Base-by-base conservation (phyloP, 1,284 basidiomycete species). In the Boletus holoroseus region DNA sequence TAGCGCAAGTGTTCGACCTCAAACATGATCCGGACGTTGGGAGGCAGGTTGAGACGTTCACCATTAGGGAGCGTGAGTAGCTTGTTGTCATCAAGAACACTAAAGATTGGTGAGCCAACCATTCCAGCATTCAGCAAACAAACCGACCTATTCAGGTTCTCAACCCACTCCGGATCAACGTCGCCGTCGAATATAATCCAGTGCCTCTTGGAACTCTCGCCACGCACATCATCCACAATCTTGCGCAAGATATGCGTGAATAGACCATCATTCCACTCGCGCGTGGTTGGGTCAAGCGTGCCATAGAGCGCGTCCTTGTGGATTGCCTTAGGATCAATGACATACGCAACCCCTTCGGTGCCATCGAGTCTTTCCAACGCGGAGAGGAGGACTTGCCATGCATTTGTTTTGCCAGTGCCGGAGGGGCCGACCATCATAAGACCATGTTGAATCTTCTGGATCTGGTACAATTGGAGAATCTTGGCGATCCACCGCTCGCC, bases 171-270 rank as follows among this genome's bases (percentile, higher is more conserved):
- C 0, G 96, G 96, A 76, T 99, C 97, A 45, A 99, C 95, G 66
- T 99, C 96, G 53, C 96, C 96, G 64, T 99, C 96, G 59, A 99
- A 99, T 56, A 99, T 91, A 63, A 99, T 99, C 96, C 96, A 99
- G 68, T 99, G 96, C 20, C 95, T 78, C 74, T 97, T 98, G 27
- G 82, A 78, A 68, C 93, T 96, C 72, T 98, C 97, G 27, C 96
- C 96, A 64, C 96, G 91, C 31, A 98, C 94, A 64, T 99, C 94
- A 66, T 99, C 96, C 50, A 98, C 91, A 56, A 99, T 99, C 71
- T 96, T 98, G 44, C 97, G 86, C 51, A 99, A 76, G 40, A 98
- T 91, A 67, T 97, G 93, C 0, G 97, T 99, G 74, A 99, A 99
- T 2, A 99, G 77, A 57, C 97, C 95, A 67, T 99, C 96, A 58